These are phyloP conservation scores for Pythium oligandrum DNA, from an alignment of 352 stramenopile species.

Conservation along the genomic window DNA sequence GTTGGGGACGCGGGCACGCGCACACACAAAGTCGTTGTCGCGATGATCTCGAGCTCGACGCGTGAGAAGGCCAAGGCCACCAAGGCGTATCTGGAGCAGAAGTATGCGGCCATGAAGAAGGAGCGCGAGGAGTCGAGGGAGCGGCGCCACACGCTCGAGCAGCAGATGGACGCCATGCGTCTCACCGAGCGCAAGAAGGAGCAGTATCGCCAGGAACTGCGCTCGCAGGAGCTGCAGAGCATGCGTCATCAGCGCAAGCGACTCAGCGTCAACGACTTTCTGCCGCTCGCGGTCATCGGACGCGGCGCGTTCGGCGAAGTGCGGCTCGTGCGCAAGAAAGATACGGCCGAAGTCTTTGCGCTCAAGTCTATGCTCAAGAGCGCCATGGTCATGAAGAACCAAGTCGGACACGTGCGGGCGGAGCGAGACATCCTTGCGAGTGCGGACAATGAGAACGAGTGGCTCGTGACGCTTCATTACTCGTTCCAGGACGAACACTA, in stretches of 20 bases:
- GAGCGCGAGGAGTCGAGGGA: constrained; percentile 79
- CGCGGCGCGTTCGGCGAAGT: constrained; percentile 99
- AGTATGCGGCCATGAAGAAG: constrained; percentile 87
- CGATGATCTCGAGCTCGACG: constrained; percentile 84
- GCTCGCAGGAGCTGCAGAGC: constrained; percentile 68
- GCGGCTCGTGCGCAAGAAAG: constrained; percentile 75
- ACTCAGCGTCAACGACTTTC: constrained; percentile 92
- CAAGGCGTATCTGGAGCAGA: constrained; percentile 87
- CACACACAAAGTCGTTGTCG: neutral
- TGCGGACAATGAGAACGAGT: constrained; percentile 94
- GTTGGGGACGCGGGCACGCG: neutral
- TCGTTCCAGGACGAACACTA: constrained; percentile 93
- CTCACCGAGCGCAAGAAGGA: constrained; percentile 75
- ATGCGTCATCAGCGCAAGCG: constrained; percentile 81
- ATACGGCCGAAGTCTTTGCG: constrained; percentile 86
- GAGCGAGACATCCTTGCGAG: constrained; percentile 95
- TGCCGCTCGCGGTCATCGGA: constrained; percentile 96
- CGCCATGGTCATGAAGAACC: constrained; percentile 90
- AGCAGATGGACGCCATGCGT: constrained; percentile 78
- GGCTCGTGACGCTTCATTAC: constrained; percentile 97
- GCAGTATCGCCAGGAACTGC: constrained; percentile 76
- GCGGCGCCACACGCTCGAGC: constrained; percentile 70
- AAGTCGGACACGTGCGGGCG: constrained; percentile 95
- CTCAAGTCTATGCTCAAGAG: constrained; percentile 92
- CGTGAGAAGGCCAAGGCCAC: constrained; percentile 84